Base-by-base conservation (phyloP, 73 alveolate genomes). In the Uronychia setigera region DNA sequence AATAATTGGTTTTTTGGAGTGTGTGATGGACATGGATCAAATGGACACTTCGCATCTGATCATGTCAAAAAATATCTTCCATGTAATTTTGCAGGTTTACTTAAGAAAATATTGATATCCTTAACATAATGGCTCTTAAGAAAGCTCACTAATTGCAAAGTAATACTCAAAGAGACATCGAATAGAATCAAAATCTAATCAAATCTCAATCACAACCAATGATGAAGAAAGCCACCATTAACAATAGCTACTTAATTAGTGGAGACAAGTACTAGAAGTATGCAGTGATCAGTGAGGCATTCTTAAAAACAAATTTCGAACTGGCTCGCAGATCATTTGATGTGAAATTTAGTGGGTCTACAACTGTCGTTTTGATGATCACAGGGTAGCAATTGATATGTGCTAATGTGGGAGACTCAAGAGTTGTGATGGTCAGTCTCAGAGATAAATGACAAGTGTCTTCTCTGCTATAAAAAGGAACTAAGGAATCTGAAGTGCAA, bases 11-110 rank as follows among this genome's bases (percentile, higher is more conserved):
- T 92, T 33, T 78, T 96, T 58, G 98, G 98, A 26, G 99, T 98
- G 19, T 95, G 98, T 76, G 99, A 98, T 90, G 99, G 99, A 30
- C 99, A 97, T 86, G 99, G 99, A 0, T 87, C 80, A 32, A 86
- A 93, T 90, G 99, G 99, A 0, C 99, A 98, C 91, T 83, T 93
- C 58, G 98, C 98, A 30, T 93, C 98, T 59, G 96, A 95, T 33
- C 97, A 93, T 88, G 95, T 97, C 32, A 94, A 78, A 91, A 95
- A 79, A 81, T 77, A 31, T 84, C 96, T 76, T 98, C 99, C 81
- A 19, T 58, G 30, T 28, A 86, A 79, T 30, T 34, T 79, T 14
- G 87, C 57, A 27, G 33, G 60, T 76, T 27, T 78, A 79, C 79
- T 59, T 0, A 25, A 76, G 32, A 59, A 5, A 82, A 82, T 33